Base-by-base conservation (phyloP, 2,329 filamentous ascomycete genomes). In the Calonectria honghensis region DNA sequence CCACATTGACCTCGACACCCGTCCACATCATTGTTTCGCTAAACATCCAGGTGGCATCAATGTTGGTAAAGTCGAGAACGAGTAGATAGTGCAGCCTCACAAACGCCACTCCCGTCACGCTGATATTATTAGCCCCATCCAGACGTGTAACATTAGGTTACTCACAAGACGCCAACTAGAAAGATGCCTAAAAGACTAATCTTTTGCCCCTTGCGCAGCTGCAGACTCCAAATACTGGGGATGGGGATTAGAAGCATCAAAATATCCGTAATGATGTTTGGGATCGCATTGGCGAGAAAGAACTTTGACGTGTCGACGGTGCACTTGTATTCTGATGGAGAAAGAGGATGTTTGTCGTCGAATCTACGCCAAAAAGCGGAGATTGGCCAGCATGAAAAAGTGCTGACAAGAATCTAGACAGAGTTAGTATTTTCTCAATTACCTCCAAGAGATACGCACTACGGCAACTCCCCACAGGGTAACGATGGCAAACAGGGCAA, bases 1-100 rank as follows among this genome's bases (percentile, higher is more conserved):
- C 57, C 57, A 61, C 57, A 39, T 61, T 61, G 24, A 61, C 57
- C n/a, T 61, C 57, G 41, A 61, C 57, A 6, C 57, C 57, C 29
- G 57, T 61, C 57, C 57, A 61, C 57, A 61, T 61, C 57, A 61
- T 61, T 14, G 57, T 61, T 61, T 61, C 57, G n/a, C 57, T 29
- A 24, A 61, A 61, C 32, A 27, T 29, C 57, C 57, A 61, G 20
- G 57, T 61, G 11, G 18, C 57, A 41, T 61, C 57, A 41, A 61
- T 61, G 35, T 61, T 61, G n/a, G 57, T 41, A 41, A 61, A 61
- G 57, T 61, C 57, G 6, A 61, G 35, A 10, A 4, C 5, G n/a
- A 61, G 57, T 9, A 61, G 11, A 61, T 61, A 61, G n/a, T 61
- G 14, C 11, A 61, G 35, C 6, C 57, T 14, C 4, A 61, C 24